phyloP scores from a whole-genome alignment of 208 protist genomes.

The Porcisia deanei region DNA sequence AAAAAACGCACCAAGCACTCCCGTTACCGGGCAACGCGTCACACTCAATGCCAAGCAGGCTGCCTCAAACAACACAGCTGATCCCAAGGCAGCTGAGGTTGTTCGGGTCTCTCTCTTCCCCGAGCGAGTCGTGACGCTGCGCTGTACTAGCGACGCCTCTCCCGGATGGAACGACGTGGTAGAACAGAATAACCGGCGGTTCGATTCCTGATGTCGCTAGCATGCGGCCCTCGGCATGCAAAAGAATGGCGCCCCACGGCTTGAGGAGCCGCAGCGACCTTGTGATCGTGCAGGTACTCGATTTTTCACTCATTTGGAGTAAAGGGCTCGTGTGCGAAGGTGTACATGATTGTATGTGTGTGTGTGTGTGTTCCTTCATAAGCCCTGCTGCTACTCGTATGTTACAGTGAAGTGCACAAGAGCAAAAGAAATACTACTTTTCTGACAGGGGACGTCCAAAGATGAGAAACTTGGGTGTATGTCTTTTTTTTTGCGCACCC shows the following conservation, averaged over 20 bases:
- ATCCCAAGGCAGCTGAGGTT: constrained; percentile 30
- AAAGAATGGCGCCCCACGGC: not conserved
- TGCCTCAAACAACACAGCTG: constrained; percentile 3
- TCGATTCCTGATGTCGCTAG: not conserved
- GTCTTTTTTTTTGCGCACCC: too few species aligned
- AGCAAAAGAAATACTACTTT: too few species aligned
- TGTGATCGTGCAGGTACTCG: not conserved
- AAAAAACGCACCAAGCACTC: not conserved
- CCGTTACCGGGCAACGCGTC: constrained; percentile 31
- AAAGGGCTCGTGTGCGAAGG: not conserved
- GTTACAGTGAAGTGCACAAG: too few species aligned
- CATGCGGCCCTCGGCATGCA: not conserved
- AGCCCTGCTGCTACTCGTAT: not conserved
- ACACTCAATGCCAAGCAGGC: constrained; percentile 41
- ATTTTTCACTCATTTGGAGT: not conserved
- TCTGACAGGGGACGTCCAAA: too few species aligned
- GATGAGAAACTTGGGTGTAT: too few species aligned
- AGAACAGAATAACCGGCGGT: not conserved
- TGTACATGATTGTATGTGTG: not conserved
- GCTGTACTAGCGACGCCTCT: constrained; percentile 17
- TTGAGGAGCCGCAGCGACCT: not conserved
- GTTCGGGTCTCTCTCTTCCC: constrained; percentile 33
- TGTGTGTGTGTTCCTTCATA: not conserved
- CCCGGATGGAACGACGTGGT: constrained; percentile 42
- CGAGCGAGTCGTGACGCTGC: constrained; percentile 27